Conservation (phyloP, 2,329 filamentous ascomycete species). For the Aureobasidium sp. region DNA sequence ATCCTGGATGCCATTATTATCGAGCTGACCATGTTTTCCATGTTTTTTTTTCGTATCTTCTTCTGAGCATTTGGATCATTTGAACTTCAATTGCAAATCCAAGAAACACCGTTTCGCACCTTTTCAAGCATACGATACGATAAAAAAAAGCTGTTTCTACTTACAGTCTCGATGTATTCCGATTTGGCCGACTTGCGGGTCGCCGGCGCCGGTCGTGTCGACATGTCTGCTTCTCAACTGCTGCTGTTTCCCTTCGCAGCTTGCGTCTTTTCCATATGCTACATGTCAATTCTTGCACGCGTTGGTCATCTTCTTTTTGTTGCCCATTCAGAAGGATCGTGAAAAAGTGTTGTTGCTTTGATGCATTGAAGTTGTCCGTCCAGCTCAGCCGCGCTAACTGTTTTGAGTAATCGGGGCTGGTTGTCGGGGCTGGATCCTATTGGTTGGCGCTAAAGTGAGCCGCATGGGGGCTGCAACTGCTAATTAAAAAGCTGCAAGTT, state of each 20-base stretch:
- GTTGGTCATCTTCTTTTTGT: neutral
- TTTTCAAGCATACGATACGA: too few species aligned
- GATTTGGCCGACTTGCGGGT: constrained; percentile 63
- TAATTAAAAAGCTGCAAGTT: constrained; percentile 1
- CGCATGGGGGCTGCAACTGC: neutral
- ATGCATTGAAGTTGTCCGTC: neutral
- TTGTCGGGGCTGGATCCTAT: neutral
- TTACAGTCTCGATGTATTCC: constrained; percentile 94
- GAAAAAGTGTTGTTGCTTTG: neutral
- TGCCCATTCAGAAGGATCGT: too few species aligned
- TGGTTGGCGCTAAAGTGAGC: neutral
- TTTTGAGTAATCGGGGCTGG: neutral
- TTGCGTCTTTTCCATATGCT: neutral
- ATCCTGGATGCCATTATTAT: constrained; percentile 52
- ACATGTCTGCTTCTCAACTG: neutral
- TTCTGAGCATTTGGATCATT: too few species aligned
- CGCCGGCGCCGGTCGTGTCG: constrained; percentile 30
- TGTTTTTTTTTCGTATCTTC: too few species aligned
- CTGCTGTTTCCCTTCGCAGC: constrained; percentile 2
- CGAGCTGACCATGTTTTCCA: too few species aligned
- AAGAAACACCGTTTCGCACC: too few species aligned
- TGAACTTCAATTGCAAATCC: too few species aligned
- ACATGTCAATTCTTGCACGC: constrained; percentile 9
- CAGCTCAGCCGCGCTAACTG: neutral
- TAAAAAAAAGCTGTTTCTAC: constrained; percentile 25